Conservation (phyloP, 495 filamentous ascomycete genomes). For the Trichocladium uniseriatum region DNA sequence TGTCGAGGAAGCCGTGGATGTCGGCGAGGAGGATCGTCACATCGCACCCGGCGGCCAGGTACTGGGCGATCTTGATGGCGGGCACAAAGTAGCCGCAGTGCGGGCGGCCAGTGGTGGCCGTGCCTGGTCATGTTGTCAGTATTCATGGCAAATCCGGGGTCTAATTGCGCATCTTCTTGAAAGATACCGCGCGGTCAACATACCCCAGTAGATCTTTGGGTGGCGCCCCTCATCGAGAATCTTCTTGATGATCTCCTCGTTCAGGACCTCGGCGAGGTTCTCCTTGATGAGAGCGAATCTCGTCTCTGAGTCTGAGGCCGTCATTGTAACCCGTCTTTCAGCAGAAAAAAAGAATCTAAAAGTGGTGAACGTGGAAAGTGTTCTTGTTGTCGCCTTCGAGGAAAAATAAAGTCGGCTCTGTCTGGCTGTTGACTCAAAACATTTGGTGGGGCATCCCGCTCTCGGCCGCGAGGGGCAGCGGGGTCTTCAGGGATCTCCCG, state of each 20-base stretch:
- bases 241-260: conserved; percentile 74
- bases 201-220: conserved; percentile 79
- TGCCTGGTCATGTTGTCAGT: conserved; percentile 36
- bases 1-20: conserved; percentile 71
- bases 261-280: conserved; percentile 77
- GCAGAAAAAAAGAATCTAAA: not conserved
- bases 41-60: conserved; percentile 74
- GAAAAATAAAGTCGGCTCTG: conserved; percentile 1
- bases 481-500: not conserved
- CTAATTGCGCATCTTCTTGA: too few relatives aligned
- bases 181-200: conserved; percentile 3
- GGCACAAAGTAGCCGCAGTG: conserved; percentile 66
- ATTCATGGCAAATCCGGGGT: too few relatives aligned
- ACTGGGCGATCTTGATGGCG: conserved; percentile 80
- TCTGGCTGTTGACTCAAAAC: conserved; percentile 12
- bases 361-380: not conserved
- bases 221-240: conserved; percentile 62
- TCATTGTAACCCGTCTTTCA: conserved; percentile 5
- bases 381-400: not conserved
- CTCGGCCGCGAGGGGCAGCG: conserved; percentile 4
- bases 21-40: conserved; percentile 77
- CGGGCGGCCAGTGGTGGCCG: conserved; percentile 54
- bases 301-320: conserved; percentile 3
- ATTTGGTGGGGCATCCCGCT: conserved; percentile 5
- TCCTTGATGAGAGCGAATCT: conserved; percentile 56